Evolutionary conservation across 202 grass and related monocot genomes (phyloP).

Genomic region (Panicum hallii): DNA sequence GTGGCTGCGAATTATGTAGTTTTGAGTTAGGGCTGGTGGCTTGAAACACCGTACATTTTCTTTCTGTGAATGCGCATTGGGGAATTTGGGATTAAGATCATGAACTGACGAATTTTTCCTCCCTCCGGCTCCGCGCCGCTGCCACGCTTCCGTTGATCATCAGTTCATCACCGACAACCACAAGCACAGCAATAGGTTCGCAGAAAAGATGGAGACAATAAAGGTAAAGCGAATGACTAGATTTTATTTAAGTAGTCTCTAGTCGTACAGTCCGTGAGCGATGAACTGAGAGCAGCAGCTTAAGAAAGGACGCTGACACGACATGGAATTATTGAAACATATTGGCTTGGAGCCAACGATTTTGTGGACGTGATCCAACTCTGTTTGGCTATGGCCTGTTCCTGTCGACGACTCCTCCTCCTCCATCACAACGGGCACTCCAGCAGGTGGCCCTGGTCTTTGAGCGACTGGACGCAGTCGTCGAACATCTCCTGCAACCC

Average conservation of each 20-base stretch:
- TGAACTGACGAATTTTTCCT: too few relatives aligned
- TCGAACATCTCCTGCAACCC: conserved; percentile 85
- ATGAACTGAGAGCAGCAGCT: neutral
- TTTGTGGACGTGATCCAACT: neutral
- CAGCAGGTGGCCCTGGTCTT: conserved; percentile 73
- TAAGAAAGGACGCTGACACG: conserved; percentile 20
- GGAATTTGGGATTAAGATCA: neutral
- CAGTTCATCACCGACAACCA: neutral
- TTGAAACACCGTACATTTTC: neutral
- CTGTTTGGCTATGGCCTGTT: conserved; percentile 2
- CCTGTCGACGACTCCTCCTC: neutral
- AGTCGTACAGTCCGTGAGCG: neutral
- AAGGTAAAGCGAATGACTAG: neutral
- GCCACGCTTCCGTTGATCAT: neutral
- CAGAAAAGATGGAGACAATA: neutral
- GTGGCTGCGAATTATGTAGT: conserved; percentile 20
- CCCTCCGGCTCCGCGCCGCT: too few relatives aligned
- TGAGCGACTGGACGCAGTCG: conserved; percentile 71
- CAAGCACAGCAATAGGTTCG: neutral
- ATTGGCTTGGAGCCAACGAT: conserved; percentile 26
- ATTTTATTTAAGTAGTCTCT: neutral
- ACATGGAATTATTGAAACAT: conserved; percentile 36
- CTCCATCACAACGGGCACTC: conserved; percentile 48
- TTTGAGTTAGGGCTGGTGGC: conserved; percentile 10
- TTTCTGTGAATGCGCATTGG: neutral